A percentile compares a stretch with the other conserved stretches of the same genome.
phyloP scores from a whole-genome alignment of 257 asterid genomes.

The Coffea canephora region DNA sequence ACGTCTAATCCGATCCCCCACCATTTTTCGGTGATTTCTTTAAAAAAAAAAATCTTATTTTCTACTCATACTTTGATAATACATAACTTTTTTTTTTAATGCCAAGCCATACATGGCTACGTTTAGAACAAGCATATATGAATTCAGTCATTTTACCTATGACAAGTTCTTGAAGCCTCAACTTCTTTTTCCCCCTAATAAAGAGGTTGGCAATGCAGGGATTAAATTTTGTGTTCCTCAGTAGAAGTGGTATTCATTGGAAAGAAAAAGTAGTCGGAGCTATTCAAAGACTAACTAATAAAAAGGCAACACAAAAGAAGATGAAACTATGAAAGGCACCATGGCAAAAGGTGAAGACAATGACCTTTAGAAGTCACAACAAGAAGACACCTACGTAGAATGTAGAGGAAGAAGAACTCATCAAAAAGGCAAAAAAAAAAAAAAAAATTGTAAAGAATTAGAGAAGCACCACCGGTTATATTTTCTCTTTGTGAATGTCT shows the following conservation, averaged over 20 bases:
- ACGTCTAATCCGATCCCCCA: no score
- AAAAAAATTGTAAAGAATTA: no score
- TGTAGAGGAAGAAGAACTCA: not conserved
- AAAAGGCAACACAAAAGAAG: slow-evolving; percentile 10
- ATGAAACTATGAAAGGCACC: not conserved
- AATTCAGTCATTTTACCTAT: not conserved
- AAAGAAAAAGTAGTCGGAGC: not conserved
- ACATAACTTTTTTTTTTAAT: no score
- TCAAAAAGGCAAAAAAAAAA: no score
- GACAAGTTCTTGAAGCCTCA: not conserved
- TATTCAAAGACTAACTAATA: not conserved
- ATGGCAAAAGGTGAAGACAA: slow-evolving; percentile 12
- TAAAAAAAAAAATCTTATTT: no score
- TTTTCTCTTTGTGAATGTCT: not conserved
- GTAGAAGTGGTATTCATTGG: not conserved
- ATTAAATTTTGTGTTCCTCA: not conserved
- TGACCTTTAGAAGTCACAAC: slow-evolving; percentile 1
- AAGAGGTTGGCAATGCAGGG: not conserved
- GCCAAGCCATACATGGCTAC: no score
- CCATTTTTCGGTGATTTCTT: no score
- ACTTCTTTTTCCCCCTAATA: not conserved
- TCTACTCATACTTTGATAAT: no score
- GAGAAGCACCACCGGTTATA: not conserved
- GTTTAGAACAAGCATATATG: not conserved
- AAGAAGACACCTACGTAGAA: not conserved